Evolutionary conservation across 768 basidiomycete genomes (phyloP).

Genomic region (Lenzites betulinus): DNA sequence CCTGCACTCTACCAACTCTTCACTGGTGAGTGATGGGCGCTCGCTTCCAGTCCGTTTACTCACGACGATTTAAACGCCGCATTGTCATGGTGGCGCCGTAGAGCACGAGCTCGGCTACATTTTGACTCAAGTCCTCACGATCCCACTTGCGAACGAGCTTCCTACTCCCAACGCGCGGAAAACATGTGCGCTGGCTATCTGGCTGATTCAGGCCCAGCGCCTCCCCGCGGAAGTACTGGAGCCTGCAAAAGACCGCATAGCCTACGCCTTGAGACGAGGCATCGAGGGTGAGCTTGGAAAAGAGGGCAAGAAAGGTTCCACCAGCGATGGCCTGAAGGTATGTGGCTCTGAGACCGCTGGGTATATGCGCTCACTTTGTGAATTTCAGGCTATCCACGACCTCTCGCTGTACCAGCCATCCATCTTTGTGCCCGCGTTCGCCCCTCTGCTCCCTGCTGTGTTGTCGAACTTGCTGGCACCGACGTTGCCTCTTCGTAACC

Average conservation of each 20-base stretch:
- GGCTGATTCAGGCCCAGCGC: constrained; percentile 71
- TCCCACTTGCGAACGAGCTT: constrained; percentile 66
- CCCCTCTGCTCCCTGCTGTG: constrained; percentile 59
- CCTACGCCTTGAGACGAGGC: constrained; percentile 71
- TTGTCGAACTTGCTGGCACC: constrained; percentile 64
- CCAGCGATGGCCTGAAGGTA: constrained; percentile 78
- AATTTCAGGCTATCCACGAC: constrained; percentile 68
- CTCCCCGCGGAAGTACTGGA: constrained; percentile 61
- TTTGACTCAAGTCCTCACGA: constrained; percentile 64
- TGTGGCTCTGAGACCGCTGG: constrained; percentile 13
- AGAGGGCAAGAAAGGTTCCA: constrained; percentile 86
- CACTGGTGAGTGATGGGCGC: constrained; percentile 45
- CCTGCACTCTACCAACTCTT: constrained; percentile 64
- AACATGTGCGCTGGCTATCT: constrained; percentile 77
- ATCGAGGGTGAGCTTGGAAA: constrained; percentile 85
- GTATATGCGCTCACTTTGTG: constrained; percentile 9
- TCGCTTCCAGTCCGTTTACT: constrained; percentile 7
- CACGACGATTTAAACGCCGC: background rate
- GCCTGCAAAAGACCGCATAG: constrained; percentile 67
- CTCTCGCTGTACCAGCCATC: constrained; percentile 61
- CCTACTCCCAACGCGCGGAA: constrained; percentile 88
- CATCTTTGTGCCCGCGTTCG: constrained; percentile 71
- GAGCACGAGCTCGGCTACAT: constrained; percentile 62
- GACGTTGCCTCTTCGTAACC: constrained; percentile 62
- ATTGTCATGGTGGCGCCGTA: constrained; percentile 28